Evolutionary conservation across 148 eudicot genomes (phyloP), one percentile per base, ranked within the genome.

Genomic region (Arctostaphylos glauca): DNA sequence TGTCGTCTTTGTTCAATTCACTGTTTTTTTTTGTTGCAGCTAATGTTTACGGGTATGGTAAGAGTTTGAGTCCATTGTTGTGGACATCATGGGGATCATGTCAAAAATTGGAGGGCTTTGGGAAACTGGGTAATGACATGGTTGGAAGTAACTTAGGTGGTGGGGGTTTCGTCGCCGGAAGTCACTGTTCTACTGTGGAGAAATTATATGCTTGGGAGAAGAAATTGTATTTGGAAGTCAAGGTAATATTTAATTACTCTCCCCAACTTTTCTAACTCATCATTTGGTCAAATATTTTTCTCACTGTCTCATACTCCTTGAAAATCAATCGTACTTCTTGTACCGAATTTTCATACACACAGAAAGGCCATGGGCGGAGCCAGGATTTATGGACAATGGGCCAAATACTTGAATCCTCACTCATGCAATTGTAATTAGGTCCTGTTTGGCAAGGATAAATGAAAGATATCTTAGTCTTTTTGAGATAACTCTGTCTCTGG

Each of bases 141-240:
- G 64, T 75, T 38, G 92, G 83, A 76, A 74, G 44, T 46, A 79
- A 76, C 55, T 5, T 60, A 44, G 81, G 66, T 44, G 80, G 56
- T 81, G 83, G 80, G 31, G 87, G 80, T 81, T 80, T 48, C 41
- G 71, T 64, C 15, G 80, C 60, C 53, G 87, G 85, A 7, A 91
- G 91, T 78, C 98, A 96, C 82, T 84, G 93, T 79, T 92, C 94
- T 54, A 94, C 99, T 31, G 86, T 94, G 9, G 99, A 96, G 86
- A 94, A 97, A 83, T 87, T 96, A 54, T 89, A 93, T 88, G 97
- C 94, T 64, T 94, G 99, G 99, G 99, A 96, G 88, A 96, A 94
- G 91, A 96, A 93, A 80, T 90, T 96, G 47, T 96, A 90, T 77
- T 84, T 81, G 80, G 98, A 96, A 82, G 97, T 96, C 85, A 96